phyloP scores from a whole-genome alignment of 345 rosid genomes.

The Populus davidiana region DNA sequence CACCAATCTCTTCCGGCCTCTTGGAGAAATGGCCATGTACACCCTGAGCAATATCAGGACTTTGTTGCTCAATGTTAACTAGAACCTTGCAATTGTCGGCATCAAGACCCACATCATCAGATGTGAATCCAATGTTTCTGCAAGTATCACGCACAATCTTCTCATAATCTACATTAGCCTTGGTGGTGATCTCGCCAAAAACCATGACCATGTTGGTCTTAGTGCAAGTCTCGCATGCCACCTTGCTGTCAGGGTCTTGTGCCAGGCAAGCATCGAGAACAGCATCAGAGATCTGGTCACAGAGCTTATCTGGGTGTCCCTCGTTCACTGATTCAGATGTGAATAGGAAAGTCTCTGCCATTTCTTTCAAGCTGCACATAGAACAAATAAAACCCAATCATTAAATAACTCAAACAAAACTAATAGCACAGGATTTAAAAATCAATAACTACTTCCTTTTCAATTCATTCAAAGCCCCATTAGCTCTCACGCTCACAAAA shows the following conservation, averaged over 20 bases:
- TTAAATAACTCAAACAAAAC: background rate
- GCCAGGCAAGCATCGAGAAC: slow-evolving; percentile 18
- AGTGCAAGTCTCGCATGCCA: slow-evolving; percentile 19
- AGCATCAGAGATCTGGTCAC: slow-evolving; percentile 18
- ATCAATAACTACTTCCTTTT: background rate
- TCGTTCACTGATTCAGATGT: slow-evolving; percentile 17
- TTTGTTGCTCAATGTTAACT: slow-evolving; percentile 17
- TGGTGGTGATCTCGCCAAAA: slow-evolving; percentile 21
- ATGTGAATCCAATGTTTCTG: slow-evolving; percentile 13
- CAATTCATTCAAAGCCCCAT: background rate
- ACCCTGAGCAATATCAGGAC: slow-evolving; percentile 21
- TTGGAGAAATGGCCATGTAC: slow-evolving; percentile 19
- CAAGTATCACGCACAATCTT: slow-evolving; percentile 20
- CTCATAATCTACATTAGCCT: slow-evolving; percentile 15
- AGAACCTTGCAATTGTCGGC: slow-evolving; percentile 18
- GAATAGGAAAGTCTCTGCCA: slow-evolving; percentile 18
- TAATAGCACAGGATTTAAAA: background rate
- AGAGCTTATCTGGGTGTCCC: slow-evolving; percentile 19
- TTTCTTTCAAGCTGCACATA: background rate
- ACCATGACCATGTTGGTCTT: slow-evolving; percentile 24
- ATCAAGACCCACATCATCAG: slow-evolving; percentile 19
- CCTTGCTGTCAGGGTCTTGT: slow-evolving; percentile 18
- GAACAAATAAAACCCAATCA: background rate
- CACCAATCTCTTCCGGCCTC: slow-evolving; percentile 18
- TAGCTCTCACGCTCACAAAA: background rate